Evolutionary conservation across 1,284 basidiomycete genomes (phyloP).

Genomic region (Stygiomarasmius scandens): DNA sequence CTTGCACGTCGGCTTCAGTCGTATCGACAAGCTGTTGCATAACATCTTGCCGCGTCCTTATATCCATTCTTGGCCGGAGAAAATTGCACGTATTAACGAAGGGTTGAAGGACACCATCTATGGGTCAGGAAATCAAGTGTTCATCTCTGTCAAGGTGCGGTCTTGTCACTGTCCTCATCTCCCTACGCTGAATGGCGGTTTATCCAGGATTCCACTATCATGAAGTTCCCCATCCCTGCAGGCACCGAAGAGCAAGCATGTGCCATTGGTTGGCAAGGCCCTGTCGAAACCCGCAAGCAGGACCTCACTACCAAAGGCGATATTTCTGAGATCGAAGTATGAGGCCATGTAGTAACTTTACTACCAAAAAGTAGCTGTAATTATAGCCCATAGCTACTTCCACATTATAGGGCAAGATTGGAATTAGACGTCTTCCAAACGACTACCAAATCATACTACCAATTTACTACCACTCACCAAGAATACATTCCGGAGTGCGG

Average conservation of each 20-base stretch:
- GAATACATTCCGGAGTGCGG: no score
- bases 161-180: no score
- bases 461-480: no score
- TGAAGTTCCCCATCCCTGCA: constrained; percentile 14
- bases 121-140: constrained; percentile 10
- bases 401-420: no score
- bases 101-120: constrained; percentile 11
- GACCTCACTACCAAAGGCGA: constrained; percentile 16
- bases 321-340: constrained; percentile 18
- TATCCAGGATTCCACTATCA: constrained; percentile 15
- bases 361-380: no score
- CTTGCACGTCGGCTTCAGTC: constrained; percentile 9
- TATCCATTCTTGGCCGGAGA: constrained; percentile 10
- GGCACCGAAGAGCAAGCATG: constrained; percentile 1
- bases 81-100: constrained; percentile 12
- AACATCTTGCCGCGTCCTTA: neutral
- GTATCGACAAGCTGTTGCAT: neutral
- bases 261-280: constrained; percentile 8
- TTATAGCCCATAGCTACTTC: no score
- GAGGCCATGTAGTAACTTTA: no score
- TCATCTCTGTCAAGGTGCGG: constrained; percentile 14
- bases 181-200: no score
- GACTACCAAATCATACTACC: no score
- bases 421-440: no score
- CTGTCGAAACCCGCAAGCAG: neutral